Percentiles rank a stretch among this genome's conserved stretches.
These are phyloP conservation scores for Solanum raphanifolium DNA, from an alignment of 257 asterid species.

Conservation along the genomic window DNA sequence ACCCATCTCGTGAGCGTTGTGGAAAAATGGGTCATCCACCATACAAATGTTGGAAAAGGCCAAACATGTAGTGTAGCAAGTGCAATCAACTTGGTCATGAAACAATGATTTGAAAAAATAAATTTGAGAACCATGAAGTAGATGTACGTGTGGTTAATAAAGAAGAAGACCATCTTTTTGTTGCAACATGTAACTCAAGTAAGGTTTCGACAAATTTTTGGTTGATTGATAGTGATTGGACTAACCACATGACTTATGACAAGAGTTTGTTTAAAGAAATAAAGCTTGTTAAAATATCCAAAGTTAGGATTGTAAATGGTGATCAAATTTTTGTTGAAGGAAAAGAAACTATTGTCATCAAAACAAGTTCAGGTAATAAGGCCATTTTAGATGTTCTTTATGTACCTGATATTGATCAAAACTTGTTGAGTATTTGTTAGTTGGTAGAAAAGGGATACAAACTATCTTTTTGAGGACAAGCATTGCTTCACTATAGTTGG, in stretches of 20 bases:
- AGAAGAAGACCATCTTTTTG: neutral
- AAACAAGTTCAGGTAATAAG: neutral
- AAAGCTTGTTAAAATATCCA: neutral
- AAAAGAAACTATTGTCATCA: neutral
- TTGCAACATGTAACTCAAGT: neutral
- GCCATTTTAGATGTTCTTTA: neutral
- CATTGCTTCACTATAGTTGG: neutral
- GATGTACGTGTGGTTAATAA: neutral
- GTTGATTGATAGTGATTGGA: neutral
- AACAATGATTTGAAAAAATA: neutral
- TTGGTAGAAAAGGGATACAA: neutral
- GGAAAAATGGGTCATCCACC: neutral
- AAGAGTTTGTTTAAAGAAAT: neutral
- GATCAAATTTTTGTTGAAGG: neutral
- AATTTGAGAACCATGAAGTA: neutral
- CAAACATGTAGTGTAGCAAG: neutral
- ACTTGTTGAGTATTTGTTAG: neutral
- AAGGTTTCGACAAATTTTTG: neutral
- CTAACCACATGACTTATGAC: neutral
- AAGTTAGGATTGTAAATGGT: neutral
- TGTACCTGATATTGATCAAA: neutral
- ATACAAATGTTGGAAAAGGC: neutral
- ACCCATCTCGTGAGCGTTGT: neutral
- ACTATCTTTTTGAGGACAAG: neutral
- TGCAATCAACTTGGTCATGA: neutral